Conservation (phyloP, 345 rosid genomes). For the Excoecaria cochinchinensis region DNA sequence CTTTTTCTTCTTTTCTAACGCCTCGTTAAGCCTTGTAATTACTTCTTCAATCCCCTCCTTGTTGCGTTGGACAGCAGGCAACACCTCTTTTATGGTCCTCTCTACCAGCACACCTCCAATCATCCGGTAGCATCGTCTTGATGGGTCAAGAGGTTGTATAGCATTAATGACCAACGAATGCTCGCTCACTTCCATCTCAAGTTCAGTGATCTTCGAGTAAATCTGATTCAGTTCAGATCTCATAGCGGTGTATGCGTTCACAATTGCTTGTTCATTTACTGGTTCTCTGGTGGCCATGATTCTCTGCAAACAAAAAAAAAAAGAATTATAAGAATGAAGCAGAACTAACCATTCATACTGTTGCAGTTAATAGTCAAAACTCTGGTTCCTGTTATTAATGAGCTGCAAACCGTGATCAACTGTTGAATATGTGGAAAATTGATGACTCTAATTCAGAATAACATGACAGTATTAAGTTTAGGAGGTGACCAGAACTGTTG, state of each 20-base stretch:
- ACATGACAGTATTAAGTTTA: not conserved
- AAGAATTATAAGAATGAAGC: not conserved
- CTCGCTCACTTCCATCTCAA: conserved; percentile 95
- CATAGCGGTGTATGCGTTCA: conserved; percentile 60
- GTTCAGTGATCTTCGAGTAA: conserved; percentile 85
- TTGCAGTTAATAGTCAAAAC: not conserved
- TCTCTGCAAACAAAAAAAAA: conserved; percentile 29
- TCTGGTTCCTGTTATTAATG: not conserved
- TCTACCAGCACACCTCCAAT: conserved; percentile 93
- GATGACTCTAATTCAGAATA: not conserved
- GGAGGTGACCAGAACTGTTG: not conserved
- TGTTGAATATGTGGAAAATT: not conserved
- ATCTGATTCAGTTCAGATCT: conserved; percentile 85
- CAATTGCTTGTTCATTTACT: conserved; percentile 71
- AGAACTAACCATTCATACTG: not conserved
- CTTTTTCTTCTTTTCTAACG: conserved; percentile 78
- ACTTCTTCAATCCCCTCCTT: conserved; percentile 95
- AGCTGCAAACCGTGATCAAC: not conserved
- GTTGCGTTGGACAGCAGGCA: conserved; percentile 92
- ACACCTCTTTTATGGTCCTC: conserved; percentile 87
- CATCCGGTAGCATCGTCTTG: conserved; percentile 84
- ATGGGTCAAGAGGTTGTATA: conserved; percentile 78
- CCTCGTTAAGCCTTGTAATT: conserved; percentile 71
- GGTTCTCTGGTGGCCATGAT: conserved; percentile 63
- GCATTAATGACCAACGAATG: conserved; percentile 83